Evolutionary conservation across 2,329 filamentous ascomycete species (phyloP), one percentile per base, ranked within the genome.

Genomic region (Ascochyta fabae): DNA sequence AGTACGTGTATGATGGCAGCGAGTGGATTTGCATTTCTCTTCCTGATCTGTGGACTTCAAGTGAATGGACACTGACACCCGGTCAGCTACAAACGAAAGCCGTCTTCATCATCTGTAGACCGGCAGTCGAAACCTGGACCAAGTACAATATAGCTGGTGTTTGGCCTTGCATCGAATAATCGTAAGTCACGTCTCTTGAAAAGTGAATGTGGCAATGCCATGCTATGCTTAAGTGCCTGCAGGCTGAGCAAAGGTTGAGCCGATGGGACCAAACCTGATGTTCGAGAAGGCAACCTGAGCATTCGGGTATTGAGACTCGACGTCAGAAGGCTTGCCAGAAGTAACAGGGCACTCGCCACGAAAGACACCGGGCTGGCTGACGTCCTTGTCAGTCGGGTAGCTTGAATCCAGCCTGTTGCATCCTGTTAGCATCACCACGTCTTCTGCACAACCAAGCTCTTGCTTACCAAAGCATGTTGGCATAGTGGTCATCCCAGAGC

Each of bases 381-480:
- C 46, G 44, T 73, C 63, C 49, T 60, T 68, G 50, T 75, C 67
- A 39, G 78, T 76, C 16, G 87, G 87, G 76, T 84, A 88, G 65
- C 77, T 83, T 59, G 82, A 83, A 15, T 31, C 29, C 29, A 31
- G 29, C 29, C 29, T 31, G 29, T 31, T 31, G 3, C 10, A 15
- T 31, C 10, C 10, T 13, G 4, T 31, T 13, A 31, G 29, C 12
- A 5, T 31, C 29, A 31, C 4, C 9, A 15, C 29, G 10, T 13
- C 10, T 12, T 4, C 6, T 12, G 10, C 12, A 31, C 12, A 12
- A 15, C 4, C 10, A 12, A 13, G 13, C 12, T 15, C 10, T 10
- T 31, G 10, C 29, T 31, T 31, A 31, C 29, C 89, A 91, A 66
- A 88, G 82, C 87, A 91, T 91, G 74, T 88, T 82, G 66, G 82